Base-by-base conservation (phyloP, 192 early-diverging fungal species). In the Coemansia sp. region DNA sequence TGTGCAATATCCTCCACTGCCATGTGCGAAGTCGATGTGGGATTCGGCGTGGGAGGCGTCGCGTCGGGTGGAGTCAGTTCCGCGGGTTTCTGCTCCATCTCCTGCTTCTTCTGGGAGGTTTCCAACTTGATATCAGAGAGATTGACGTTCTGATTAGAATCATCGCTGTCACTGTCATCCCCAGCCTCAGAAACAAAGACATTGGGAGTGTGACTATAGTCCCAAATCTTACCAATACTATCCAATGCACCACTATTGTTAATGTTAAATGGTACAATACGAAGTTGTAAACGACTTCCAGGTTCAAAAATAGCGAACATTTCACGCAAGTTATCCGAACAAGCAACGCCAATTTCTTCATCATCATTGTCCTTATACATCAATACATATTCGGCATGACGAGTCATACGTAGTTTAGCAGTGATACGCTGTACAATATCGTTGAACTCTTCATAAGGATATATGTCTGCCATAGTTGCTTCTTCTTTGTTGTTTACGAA, bases 281-380 rank as follows among this genome's bases (percentile, higher is more conserved):
- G 71, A 22, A 81, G 67, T 57, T 75, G 78, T 30, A 75, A 21
- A 17, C 67, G 59, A 51, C 73, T 72, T 1, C 78, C 78, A 1
- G 78, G 78, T 64, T 75, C 73, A 54, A 81, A 81, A 23, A 81
- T 53, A 17, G 30, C 39, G 32, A 81, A 75, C 78, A 81, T 81
- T 67, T 81, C 78, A 21, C 69, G 70, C 64, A 81, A 11, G 39
- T 81, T 75, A 50, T 75, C 78, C 0, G 73, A 72, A 55, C 78
- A 81, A 24, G 70, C 78, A 8, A 81, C 74, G 32, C 73, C 78
- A 36, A 81, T 81, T n/a, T 81, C 78, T 70, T 81, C 73, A 27
- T 70, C 64, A 46, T 81, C 78, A 3, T 70, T 74, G 36, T 81
- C 78, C 57, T 27, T 81, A 58, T 75, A 81, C 61, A 81, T 68